A percentile compares a stretch with the other conserved stretches of the same genome.
Evolutionary conservation across 1,284 basidiomycete genomes (phyloP).

Genomic region (Xerocomus minutiporus): DNA sequence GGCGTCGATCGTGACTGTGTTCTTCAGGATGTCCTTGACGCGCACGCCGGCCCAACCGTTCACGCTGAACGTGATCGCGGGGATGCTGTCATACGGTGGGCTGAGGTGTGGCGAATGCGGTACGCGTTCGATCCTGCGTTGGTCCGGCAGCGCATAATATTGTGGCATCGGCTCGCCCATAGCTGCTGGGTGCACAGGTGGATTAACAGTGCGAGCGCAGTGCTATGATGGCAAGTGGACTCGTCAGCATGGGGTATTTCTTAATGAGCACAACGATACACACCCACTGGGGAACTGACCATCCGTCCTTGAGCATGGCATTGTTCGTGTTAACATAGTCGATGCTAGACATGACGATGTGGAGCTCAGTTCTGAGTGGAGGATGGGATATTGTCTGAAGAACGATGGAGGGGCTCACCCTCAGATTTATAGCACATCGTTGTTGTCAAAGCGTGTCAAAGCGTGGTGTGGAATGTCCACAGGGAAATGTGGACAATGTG

Average conservation of each 20-base stretch:
- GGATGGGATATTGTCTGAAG: not conserved
- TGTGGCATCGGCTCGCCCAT: conserved; percentile 21
- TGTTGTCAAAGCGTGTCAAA: conserved; percentile 18
- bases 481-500: conserved; percentile 7
- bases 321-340: not conserved
- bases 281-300: conserved; percentile 5
- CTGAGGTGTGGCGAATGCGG: conserved; percentile 16
- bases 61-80: conserved; percentile 17
- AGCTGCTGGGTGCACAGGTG: conserved; percentile 21
- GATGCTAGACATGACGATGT: not conserved
- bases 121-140: conserved; percentile 19
- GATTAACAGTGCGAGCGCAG: conserved; percentile 12
- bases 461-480: not conserved
- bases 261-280: not conserved
- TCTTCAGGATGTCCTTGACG: conserved; percentile 16
- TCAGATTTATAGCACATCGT: conserved; percentile 16
- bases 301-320: not conserved
- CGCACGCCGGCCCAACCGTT: conserved; percentile 23
- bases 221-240: conserved; percentile 14
- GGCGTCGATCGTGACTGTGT: conserved; percentile 13
- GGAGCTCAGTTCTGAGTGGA: conserved; percentile 5
- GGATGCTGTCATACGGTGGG: conserved; percentile 20
- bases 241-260: not conserved
- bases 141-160: conserved; percentile 15
- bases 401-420: not conserved